phyloP scores from a whole-genome alignment of 768 basidiomycete genomes.

The Trametes meyenii region DNA sequence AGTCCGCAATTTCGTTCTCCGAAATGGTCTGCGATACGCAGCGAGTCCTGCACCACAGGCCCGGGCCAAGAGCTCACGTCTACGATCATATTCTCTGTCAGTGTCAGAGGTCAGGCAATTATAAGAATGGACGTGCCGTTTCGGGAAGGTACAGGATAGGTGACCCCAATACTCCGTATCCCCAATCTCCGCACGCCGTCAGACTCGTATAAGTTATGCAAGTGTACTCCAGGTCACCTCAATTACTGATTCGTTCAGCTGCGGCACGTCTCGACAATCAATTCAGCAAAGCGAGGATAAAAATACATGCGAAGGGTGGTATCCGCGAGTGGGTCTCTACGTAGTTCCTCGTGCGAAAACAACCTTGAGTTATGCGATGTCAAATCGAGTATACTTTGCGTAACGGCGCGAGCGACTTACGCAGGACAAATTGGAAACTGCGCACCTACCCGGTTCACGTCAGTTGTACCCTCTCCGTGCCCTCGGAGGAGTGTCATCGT shows the following conservation, averaged over 20 bases:
- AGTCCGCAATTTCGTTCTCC: background rate
- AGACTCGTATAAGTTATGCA: too few relatives aligned
- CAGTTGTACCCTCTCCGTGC: conserved; percentile 18
- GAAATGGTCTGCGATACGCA: background rate
- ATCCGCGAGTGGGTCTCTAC: background rate
- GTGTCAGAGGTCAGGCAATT: background rate
- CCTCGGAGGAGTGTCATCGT: conserved; percentile 14
- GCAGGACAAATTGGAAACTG: background rate
- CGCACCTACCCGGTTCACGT: conserved; percentile 9
- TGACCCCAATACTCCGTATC: too few relatives aligned
- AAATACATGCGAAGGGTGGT: background rate
- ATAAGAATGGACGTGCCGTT: background rate
- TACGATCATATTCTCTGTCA: conserved; percentile 7
- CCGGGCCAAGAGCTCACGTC: background rate
- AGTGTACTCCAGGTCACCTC: too few relatives aligned
- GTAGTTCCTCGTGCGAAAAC: background rate
- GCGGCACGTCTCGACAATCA: too few relatives aligned
- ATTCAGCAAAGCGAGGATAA: background rate
- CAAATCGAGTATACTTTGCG: background rate
- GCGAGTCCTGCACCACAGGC: background rate
- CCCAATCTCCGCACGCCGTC: background rate
- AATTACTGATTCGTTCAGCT: too few relatives aligned
- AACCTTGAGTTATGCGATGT: background rate
- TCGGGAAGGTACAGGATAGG: background rate
- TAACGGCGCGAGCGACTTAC: background rate